phyloP scores from a whole-genome alignment of 768 basidiomycete genomes.

The Tulasnella calospora region DNA sequence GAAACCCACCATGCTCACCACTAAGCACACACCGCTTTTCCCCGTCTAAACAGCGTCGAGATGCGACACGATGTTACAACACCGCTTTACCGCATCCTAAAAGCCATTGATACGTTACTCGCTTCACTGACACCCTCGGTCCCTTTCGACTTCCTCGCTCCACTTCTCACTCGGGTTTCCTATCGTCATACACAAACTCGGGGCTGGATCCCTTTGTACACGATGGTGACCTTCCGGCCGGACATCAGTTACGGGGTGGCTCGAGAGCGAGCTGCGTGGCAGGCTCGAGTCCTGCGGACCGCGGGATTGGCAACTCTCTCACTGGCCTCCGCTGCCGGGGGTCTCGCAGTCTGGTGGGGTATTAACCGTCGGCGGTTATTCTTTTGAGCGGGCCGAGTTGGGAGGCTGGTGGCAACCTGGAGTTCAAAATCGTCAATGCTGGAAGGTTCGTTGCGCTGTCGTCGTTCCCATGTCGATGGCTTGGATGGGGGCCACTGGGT shows the following conservation, averaged over 20 bases:
- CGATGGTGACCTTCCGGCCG: conserved; percentile 96
- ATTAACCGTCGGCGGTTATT: conserved; percentile 39
- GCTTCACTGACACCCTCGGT: conserved; percentile 32
- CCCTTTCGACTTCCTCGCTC: conserved; percentile 49
- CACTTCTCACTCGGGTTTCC: conserved; percentile 41
- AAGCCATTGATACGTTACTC: conserved; percentile 66
- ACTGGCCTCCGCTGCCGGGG: conserved; percentile 35
- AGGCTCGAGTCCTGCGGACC: conserved; percentile 56
- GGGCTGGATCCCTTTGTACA: conserved; percentile 92
- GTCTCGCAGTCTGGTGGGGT: conserved; percentile 40
- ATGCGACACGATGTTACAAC: conserved; percentile 93
- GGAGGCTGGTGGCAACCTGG: not conserved
- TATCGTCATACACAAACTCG: conserved; percentile 45
- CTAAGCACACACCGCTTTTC: not conserved
- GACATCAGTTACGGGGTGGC: conserved; percentile 89
- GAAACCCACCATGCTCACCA: not conserved
- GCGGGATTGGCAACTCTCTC: conserved; percentile 42
- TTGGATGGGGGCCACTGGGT: not conserved
- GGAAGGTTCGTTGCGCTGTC: not conserved
- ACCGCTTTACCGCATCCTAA: conserved; percentile 68
- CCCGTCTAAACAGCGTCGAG: conserved; percentile 57
- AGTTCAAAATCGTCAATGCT: not conserved
- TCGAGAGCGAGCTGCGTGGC: conserved; percentile 60
- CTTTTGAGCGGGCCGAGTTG: not conserved
- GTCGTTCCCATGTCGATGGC: not conserved